A percentile compares a stretch with the other conserved stretches of the same genome.
Evolutionary conservation across 345 rosid species (phyloP).

Genomic region (Geranium brycei): DNA sequence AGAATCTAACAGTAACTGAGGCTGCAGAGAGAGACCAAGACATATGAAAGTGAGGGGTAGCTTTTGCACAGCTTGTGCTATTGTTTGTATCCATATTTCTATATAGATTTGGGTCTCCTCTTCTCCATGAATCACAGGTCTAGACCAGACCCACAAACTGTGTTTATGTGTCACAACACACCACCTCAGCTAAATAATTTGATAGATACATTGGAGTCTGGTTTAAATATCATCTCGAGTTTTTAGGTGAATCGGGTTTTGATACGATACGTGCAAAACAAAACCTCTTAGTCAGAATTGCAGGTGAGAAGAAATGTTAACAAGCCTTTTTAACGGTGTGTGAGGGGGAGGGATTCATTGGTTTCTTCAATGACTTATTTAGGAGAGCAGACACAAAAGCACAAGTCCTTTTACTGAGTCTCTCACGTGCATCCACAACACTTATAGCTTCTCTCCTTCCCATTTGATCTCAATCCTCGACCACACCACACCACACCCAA

Average conservation of each 20-base stretch:
- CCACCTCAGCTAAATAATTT: too few species aligned
- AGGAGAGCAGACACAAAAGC: slow-evolving; percentile 13
- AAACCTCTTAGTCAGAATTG: too few species aligned
- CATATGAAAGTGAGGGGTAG: slow-evolving; percentile 24
- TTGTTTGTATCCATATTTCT: slow-evolving; percentile 29
- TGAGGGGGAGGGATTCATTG: too few species aligned
- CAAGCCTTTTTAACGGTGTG: neutral
- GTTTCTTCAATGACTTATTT: slow-evolving; percentile 11
- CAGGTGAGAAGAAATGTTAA: too few species aligned
- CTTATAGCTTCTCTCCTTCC: too few species aligned
- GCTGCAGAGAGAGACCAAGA: slow-evolving; percentile 15
- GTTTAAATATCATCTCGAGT: too few species aligned
- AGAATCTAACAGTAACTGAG: slow-evolving; percentile 4
- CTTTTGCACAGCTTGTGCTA: slow-evolving; percentile 20
- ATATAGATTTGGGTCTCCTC: slow-evolving; percentile 37
- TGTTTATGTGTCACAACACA: too few species aligned
- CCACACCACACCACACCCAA: too few species aligned
- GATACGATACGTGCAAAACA: too few species aligned
- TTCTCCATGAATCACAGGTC: slow-evolving; percentile 11
- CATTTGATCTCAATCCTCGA: too few species aligned
- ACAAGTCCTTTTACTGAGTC: slow-evolving; percentile 16
- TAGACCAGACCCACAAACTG: neutral
- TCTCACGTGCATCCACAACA: slow-evolving; percentile 26
- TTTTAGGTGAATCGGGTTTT: too few species aligned
- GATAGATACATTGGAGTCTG: too few species aligned